Base-by-base conservation (phyloP, 768 basidiomycete genomes). In the Suillus occidentalis region DNA sequence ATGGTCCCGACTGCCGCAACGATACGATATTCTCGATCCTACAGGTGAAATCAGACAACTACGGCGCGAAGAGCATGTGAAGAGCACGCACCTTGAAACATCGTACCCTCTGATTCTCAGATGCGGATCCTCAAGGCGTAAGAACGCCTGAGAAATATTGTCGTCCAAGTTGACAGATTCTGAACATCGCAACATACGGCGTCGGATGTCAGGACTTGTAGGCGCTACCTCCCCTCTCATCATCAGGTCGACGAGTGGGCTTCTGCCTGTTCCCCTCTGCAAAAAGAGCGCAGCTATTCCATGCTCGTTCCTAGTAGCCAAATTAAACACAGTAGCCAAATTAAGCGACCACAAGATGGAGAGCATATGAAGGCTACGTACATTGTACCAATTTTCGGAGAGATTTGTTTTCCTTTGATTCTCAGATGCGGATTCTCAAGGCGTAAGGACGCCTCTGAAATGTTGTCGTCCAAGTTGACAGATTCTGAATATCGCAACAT, bases 1-100 rank as follows among this genome's bases (percentile, higher is more conserved):
- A 74, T 20, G 72, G 64, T 20, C 82, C 81, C 0, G 78, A 73
- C 60, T 81, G 78, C 0, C 78, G 81, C 56, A 82, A 82, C 22
- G 82, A 60, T n/a, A 82, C 69, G 52, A 81, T 57, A 50, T 81
- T 64, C 36, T 16, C 20, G 39, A 22, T 28, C 16, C 42, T 36
- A 34, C 9, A 40, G n/a, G 47, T 58, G 8, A 59, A 18, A 22
- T 52, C 18, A 52, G 25, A 18, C 8, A 36, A 25, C 36, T 25
- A 57, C 22, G 18, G 25, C 12, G 18, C 16, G 25, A 22, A 14
- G 18, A 12, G 10, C 8, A 18, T 40, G 9, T 6, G 25, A 18
- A n/a, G 39, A 58, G 12, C 20, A 7, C 16, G 39, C 16, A 40
- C 57, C 39, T 58, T 57, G 14, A 4, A 31, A 13, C 20, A 20